Base-by-base conservation (phyloP, 2,329 filamentous ascomycete genomes). In the Fusarium bactridioides region DNA sequence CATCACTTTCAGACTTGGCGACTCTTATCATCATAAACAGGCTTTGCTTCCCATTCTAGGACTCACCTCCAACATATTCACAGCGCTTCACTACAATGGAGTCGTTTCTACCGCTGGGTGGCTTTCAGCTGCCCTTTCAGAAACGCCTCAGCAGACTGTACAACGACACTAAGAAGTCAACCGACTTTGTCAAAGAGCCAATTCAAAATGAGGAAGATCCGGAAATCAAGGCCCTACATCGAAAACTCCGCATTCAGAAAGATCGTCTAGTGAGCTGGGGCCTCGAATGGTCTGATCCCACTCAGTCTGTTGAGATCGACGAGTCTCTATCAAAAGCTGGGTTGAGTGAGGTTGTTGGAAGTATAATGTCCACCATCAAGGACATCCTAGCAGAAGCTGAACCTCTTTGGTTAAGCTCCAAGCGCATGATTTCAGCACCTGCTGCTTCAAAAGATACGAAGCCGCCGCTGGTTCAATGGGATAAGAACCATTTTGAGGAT, bases 221-320 rank as follows among this genome's bases (percentile, higher is more conserved):
- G 29, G 92, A 94, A 72, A 89, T 93, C 78, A 90, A 91, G 77
- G 87, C 88, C 21, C 84, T 95, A 37, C 91, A 94, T 79, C 90
- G 92, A 70, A 94, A 93, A 79, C 88, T 94, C 72, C 89, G 92
- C 71, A 94, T 94, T 74, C 93, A 95, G 77, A 94, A 93, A 79
- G 92, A 94, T 82, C 87, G 93, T 21, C 85, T 95, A 51, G 90
- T 93, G 65, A 92, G 90, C 67, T 95, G 93, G 93, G 93, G 93
- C 1, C 84, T 94, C 58, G 92, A 94, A 80, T 95, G 93, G 93
- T 93, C 90, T 62, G 92, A 94, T 79, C 90, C 91, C 21, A 88
- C 85, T 72, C 87, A 91, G 77, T 86, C 90, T 66, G 88, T 89
- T 76, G 90, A 93, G 80, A 94, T 95, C 70, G 90, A 92, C 76